phyloP scores from a whole-genome alignment of 108 stramenopile species.

The Nitzschia inconspicua region DNA sequence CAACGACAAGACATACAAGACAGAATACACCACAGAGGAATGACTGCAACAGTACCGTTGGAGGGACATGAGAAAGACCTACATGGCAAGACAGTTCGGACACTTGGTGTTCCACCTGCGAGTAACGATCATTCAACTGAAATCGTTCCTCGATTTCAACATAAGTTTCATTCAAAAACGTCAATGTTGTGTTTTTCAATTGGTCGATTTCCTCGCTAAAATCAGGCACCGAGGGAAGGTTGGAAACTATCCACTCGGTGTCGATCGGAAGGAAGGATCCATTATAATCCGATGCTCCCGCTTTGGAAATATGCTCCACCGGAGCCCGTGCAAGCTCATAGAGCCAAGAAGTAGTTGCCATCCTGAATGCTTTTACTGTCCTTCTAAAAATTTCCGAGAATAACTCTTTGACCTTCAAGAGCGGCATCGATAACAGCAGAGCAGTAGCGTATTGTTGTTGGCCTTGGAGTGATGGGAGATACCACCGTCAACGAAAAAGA shows the following conservation, averaged over 20 bases:
- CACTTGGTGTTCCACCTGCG: neutral
- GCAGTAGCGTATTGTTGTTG: too few species aligned
- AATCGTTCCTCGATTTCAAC: conserved; percentile 4
- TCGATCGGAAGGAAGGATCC: neutral
- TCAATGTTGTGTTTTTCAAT: neutral
- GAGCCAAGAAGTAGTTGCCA: conserved; percentile 7
- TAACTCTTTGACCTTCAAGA: too few species aligned
- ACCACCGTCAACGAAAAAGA: too few species aligned
- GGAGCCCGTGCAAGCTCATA: conserved; percentile 21
- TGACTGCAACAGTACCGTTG: neutral
- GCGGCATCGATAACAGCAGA: too few species aligned
- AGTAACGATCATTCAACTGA: conserved; percentile 4
- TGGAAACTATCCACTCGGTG: too few species aligned
- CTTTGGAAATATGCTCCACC: too few species aligned
- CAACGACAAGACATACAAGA: neutral
- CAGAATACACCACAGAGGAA: neutral
- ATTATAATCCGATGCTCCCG: neutral
- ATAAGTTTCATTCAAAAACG: neutral
- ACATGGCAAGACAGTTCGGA: neutral
- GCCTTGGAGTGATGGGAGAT: too few species aligned
- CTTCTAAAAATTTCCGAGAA: too few species aligned
- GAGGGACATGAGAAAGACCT: neutral
- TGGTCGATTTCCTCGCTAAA: neutral
- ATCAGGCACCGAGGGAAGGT: neutral
- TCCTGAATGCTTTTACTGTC: too few species aligned